These are phyloP conservation scores for Aureobasidium musti DNA, from an alignment of 2,329 filamentous ascomycete genomes.

Conservation along the genomic window DNA sequence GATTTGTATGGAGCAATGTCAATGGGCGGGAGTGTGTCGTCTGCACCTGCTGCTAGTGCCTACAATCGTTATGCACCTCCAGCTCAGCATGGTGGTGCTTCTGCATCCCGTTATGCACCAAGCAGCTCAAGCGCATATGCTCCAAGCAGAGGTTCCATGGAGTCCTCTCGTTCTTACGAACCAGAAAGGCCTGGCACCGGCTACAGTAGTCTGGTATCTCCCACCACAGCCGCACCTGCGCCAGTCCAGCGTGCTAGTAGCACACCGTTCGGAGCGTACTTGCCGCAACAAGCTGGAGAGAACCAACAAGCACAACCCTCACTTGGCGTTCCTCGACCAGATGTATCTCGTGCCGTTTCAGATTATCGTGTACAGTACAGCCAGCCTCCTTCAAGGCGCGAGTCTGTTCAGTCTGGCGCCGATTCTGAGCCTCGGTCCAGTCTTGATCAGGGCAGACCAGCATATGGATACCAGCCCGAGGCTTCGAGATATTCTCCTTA, in stretches of 20 bases:
- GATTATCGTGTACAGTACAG: constrained; percentile 38
- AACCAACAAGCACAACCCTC: constrained; percentile 26
- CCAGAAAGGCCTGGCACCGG: constrained; percentile 30
- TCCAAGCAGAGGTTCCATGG: constrained; percentile 26
- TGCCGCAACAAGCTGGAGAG: constrained; percentile 30
- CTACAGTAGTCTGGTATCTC: constrained; percentile 24
- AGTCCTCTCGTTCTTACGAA: constrained; percentile 29
- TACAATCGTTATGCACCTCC: constrained; percentile 39
- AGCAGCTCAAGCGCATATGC: constrained; percentile 28
- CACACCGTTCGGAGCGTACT: constrained; percentile 29
- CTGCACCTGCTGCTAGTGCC: constrained; percentile 31
- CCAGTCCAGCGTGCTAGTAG: constrained; percentile 29
- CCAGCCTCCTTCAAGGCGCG: constrained; percentile 37
- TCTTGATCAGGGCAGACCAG: constrained; percentile 26
- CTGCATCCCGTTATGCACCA: constrained; percentile 28
- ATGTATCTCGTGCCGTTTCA: constrained; percentile 35
- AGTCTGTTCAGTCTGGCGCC: constrained; percentile 34
- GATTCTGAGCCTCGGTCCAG: constrained; percentile 24
- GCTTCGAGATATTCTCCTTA: constrained; percentile 24
- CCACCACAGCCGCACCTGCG: constrained; percentile 12
- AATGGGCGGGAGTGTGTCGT: constrained; percentile 35
- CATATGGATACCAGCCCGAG: constrained; percentile 28
- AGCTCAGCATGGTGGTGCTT: constrained; percentile 19
- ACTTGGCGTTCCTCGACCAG: constrained; percentile 38
- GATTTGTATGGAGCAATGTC: constrained; percentile 68